phyloP scores from a whole-genome alignment of 177 flowering plant genomes.

The Tripterygium wilfordii region DNA sequence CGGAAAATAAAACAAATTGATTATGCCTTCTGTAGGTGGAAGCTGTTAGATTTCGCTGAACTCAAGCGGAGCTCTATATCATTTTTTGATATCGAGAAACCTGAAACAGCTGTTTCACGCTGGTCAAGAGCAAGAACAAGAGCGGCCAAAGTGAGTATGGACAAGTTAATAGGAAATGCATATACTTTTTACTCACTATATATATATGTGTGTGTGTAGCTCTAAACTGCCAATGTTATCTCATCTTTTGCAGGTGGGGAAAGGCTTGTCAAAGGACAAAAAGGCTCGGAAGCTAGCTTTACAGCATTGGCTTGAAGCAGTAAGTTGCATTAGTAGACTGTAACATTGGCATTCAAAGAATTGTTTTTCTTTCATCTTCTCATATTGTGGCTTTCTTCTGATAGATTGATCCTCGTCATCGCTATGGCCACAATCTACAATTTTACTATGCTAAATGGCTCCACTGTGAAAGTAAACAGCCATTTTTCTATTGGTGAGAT shows the following conservation, averaged over 20 bases:
- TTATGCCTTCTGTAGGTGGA: slow-evolving; percentile 44
- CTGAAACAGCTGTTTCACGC: slow-evolving; percentile 73
- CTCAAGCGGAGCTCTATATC: slow-evolving; percentile 85
- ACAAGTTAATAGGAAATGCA: too few species aligned
- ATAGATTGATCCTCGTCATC: slow-evolving; percentile 94
- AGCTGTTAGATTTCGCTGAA: slow-evolving; percentile 76
- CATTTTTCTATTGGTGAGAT: slow-evolving; percentile 89
- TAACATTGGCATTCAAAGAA: not conserved
- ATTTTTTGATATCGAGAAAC: slow-evolving; percentile 76
- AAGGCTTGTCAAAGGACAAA: slow-evolving; percentile 80
- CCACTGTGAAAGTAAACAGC: slow-evolving; percentile 73
- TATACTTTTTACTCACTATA: too few species aligned
- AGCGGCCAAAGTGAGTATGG: slow-evolving; percentile 72
- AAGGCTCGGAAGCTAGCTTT: slow-evolving; percentile 85
- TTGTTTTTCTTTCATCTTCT: not conserved
- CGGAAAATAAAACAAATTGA: too few species aligned
- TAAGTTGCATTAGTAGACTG: slow-evolving; percentile 21
- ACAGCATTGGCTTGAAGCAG: slow-evolving; percentile 98
- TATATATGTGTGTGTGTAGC: too few species aligned
- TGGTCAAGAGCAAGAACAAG: slow-evolving; percentile 92
- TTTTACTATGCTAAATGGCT: slow-evolving; percentile 83
- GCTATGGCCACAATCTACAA: slow-evolving; percentile 92
- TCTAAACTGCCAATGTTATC: not conserved
- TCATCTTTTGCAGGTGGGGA: slow-evolving; percentile 60
- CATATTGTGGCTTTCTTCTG: slow-evolving; percentile 3